Base-by-base conservation (phyloP, 208 protist genomes). In the Strigomonas culicis region DNA sequence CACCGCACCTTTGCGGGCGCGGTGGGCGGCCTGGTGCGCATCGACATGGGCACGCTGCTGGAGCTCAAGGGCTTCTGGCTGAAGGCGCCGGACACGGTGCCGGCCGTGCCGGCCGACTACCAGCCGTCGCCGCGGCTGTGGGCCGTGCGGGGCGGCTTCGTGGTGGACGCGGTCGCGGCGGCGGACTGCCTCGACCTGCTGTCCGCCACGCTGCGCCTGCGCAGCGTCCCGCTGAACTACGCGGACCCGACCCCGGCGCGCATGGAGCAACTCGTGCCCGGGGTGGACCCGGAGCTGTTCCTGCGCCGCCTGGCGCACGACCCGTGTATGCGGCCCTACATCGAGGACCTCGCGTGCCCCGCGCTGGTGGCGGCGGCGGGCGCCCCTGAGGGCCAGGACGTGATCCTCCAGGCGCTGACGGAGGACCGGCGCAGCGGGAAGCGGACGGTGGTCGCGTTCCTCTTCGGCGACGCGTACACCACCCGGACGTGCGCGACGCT, bases 381-480 rank as follows among this genome's bases (percentile, higher is more conserved):
- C 11, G 39, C 15, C 10, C 39, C 39, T 4, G 39, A 17, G 19
- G 28, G 31, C 41, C 44, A 34, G 19, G 36, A 28, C 62, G 55
- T 25, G 30, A 27, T 63, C 50, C 19, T 72, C 4, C 34, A 61
- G 4, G 27, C 57, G 19, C 57, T 61, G 22, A 50, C 57, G 19
- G 57, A 61, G 27, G 50, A 61, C 32, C 27, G 57, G 44, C 36
- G 30, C 34, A 46, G 34, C 31, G n/a, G 57, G n/a, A 87, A 80
- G 63, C 32, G 67, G 1, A 75, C 80, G 17, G 56, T 72, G 10
- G 72, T 83, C 41, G 28, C 74, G 25, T 92, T 92, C 67, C n/a
- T 92, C 41, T 92, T 92, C 55, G 85, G 85, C 17, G 82, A 92
- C 44, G 77, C 77, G 44, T 83, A 80, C 65, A 85, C 85, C 6